phyloP scores from a whole-genome alignment of 495 filamentous ascomycete species.

The Aspergillus kassunensis region DNA sequence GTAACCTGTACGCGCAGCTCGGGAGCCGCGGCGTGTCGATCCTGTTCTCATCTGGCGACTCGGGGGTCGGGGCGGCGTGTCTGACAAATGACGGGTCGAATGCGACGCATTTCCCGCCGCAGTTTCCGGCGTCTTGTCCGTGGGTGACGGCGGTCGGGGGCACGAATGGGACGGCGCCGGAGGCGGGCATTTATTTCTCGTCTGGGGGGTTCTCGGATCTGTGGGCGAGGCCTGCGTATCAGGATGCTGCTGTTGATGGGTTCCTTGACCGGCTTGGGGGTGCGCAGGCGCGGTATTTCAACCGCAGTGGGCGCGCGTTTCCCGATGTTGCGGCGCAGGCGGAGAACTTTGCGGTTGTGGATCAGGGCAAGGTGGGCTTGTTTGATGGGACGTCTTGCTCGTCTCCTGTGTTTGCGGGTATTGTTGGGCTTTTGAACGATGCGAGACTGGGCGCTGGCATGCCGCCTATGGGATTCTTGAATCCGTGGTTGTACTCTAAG shows the following conservation, averaged over 20 bases:
- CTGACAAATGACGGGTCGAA: constrained; percentile 64
- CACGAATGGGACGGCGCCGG: constrained; percentile 55
- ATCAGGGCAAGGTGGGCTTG: constrained; percentile 45
- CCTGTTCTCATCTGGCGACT: constrained; percentile 69
- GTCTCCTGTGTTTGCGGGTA: constrained; percentile 57
- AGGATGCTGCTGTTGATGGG: constrained; percentile 49
- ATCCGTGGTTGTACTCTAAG: constrained; percentile 65
- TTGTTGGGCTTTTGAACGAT: constrained; percentile 66
- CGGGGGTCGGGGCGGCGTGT: constrained; percentile 64
- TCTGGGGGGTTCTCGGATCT: constrained; percentile 68
- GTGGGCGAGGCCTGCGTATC: constrained; percentile 59
- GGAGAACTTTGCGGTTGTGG: constrained; percentile 48
- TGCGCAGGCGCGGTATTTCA: constrained; percentile 50
- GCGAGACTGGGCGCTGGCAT: constrained; percentile 53
- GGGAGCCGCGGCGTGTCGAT: constrained; percentile 73
- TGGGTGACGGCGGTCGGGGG: constrained; percentile 71
- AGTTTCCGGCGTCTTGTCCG: constrained; percentile 69
- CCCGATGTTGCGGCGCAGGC: constrained; percentile 70
- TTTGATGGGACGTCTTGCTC: constrained; percentile 65
- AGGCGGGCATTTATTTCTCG: constrained; percentile 51
- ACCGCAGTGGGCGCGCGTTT: constrained; percentile 62
- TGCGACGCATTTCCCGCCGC: constrained; percentile 60
- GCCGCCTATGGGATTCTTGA: constrained; percentile 65
- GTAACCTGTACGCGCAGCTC: constrained; percentile 65
- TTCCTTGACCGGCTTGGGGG: constrained; percentile 53